Evolutionary conservation across 768 basidiomycete species (phyloP), one percentile per base, ranked within the genome.

Genomic region (Phanerochaete carnosa): DNA sequence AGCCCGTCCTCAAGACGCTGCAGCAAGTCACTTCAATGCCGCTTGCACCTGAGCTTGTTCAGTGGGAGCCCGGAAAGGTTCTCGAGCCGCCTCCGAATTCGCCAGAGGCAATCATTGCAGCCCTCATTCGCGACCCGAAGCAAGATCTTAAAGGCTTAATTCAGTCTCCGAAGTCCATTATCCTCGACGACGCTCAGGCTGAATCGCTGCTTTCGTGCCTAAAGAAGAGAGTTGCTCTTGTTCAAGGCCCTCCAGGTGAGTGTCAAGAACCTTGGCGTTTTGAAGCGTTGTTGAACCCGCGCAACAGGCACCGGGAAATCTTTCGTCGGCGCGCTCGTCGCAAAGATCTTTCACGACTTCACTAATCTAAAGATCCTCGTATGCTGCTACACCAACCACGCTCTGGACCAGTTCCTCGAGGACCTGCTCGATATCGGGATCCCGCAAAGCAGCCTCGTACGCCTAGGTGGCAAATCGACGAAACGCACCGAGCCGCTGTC

Each of bases 321-420:
- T 0, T 88, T 88, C 66, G 84, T 90, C 25, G 88, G 89, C 0
- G 85, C 86, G 0, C 75, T 89, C 1, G 71, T 89, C 0, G 86
- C 86, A 0, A 89, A 88, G 64, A 73, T 80, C 3, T 70, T 88
- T 3, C 79, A 88, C 51, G 78, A 83, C 15, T 70, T 71, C 56
- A 81, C 81, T 0, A 19, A 65, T 0, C 74, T 77, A 54, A 83
- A 68, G 0, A 88, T 90, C 25, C 79, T 90, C 3, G 86, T 89
- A 1, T 84, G 88, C 19, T 89, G 87, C 63, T 89, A 83, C 62
- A 90, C 88, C 1, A 90, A 90, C 59, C 89, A 90, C 47, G 88
- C 89, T 0, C 79, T 90, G 0, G 88, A 90, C 62, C 83, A 88
- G 54, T 86, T 90, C 57, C 76, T 90, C 3, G 81, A 83, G 25